Percentiles rank a stretch among this genome's conserved stretches.
phyloP scores from a whole-genome alignment of 2,329 filamentous ascomycete genomes.

The Apiospora hydei region DNA sequence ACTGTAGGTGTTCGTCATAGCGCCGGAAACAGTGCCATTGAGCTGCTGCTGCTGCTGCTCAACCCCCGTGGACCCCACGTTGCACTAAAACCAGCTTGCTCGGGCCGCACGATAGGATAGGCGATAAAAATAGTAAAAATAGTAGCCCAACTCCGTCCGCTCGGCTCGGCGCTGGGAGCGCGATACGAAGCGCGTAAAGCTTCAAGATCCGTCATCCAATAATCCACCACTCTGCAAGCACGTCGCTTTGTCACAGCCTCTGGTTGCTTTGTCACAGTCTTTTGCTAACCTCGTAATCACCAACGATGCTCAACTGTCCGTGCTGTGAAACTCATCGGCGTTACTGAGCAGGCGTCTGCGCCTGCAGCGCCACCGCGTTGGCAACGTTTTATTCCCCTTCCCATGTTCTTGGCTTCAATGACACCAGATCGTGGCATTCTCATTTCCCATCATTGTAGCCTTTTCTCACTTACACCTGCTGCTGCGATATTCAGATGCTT shows the following conservation, averaged over 20 bases:
- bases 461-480: neutral
- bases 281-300: neutral
- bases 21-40: neutral
- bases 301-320: neutral
- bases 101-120: neutral
- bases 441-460: neutral
- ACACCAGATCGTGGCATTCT: neutral
- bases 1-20: neutral
- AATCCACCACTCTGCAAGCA: neutral
- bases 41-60: neutral
- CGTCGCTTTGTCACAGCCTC: conserved; percentile 3
- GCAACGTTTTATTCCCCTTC: neutral
- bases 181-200: conserved; percentile 2
- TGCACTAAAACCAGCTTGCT: conserved; percentile 8
- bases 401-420: neutral
- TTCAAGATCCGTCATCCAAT: neutral
- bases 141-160: neutral
- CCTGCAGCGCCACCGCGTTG: neutral
- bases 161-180: neutral
- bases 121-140: neutral
- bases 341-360: neutral
- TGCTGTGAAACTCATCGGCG: neutral
- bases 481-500: neutral
- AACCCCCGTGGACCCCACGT: neutral
- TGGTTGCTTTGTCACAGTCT: neutral